Conservation (phyloP, 169 alveolate genomes). For the Blepharisma undulans region DNA sequence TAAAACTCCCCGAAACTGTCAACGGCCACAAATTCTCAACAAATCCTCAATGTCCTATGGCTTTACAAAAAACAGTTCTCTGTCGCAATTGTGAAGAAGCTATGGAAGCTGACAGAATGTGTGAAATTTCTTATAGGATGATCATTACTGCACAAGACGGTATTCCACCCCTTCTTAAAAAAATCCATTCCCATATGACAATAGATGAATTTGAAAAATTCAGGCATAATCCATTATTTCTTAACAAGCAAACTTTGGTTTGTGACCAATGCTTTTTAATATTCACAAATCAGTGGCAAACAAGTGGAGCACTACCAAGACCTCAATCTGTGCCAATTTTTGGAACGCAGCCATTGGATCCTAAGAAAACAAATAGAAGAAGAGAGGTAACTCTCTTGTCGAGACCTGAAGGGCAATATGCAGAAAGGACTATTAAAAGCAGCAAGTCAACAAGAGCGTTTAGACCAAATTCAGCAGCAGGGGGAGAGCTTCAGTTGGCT, state of each 20-base stretch:
- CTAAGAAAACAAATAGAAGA: background rate
- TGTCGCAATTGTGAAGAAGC: slow-evolving; percentile 54
- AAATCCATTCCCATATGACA: slow-evolving; percentile 66
- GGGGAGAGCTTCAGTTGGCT: background rate
- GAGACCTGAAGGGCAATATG: no score
- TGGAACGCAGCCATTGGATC: slow-evolving; percentile 30
- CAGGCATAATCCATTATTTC: slow-evolving; percentile 61
- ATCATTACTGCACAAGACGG: slow-evolving; percentile 61
- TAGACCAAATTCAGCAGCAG: background rate
- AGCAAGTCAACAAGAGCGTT: background rate
- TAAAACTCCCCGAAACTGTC: slow-evolving; percentile 14
- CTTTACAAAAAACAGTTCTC: slow-evolving; percentile 59
- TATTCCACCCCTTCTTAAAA: slow-evolving; percentile 67
- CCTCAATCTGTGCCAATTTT: background rate
- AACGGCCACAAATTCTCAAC: slow-evolving; percentile 33
- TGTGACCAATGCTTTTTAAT: slow-evolving; percentile 68
- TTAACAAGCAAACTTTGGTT: slow-evolving; percentile 64
- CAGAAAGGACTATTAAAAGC: background rate
- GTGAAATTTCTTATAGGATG: slow-evolving; percentile 64
- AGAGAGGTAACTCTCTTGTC: slow-evolving; percentile 7
- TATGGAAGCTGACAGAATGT: slow-evolving; percentile 62
- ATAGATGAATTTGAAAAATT: slow-evolving; percentile 58
- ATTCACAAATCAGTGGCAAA: slow-evolving; percentile 49
- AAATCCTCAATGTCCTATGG: slow-evolving; percentile 54
- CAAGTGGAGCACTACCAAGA: slow-evolving; percentile 27